Conservation (phyloP, 495 filamentous ascomycete genomes). For the Penicillium argentinense region DNA sequence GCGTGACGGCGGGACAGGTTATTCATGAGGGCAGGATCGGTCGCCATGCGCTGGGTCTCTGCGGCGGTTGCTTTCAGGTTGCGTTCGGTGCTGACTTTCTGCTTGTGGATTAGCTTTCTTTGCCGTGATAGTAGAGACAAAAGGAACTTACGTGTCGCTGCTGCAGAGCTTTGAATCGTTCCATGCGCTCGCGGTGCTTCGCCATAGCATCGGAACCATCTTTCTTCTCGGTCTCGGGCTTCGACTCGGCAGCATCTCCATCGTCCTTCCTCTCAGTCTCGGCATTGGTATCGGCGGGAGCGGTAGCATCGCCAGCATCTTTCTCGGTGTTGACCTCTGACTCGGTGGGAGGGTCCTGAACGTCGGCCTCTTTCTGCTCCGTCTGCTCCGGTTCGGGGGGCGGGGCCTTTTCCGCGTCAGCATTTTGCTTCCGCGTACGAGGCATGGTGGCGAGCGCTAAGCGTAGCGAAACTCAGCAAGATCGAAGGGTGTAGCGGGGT, state of each 20-base stretch:
- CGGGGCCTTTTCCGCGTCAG: conserved; percentile 8
- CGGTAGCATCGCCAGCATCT: no score
- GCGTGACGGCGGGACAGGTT: conserved; percentile 77
- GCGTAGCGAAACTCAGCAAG: background rate
- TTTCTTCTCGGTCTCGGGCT: conserved; percentile 15
- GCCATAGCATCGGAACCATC: conserved; percentile 28
- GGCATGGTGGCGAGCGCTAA: conserved; percentile 11
- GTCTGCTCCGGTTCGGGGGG: conserved; percentile 11
- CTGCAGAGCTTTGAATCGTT: conserved; percentile 78
- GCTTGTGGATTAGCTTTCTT: background rate
- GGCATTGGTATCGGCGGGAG: no score
- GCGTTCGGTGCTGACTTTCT: conserved; percentile 71
- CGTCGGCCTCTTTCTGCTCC: no score
- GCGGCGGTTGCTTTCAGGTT: conserved; percentile 82
- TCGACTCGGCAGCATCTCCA: conserved; percentile 5
- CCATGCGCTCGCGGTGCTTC: conserved; percentile 35
- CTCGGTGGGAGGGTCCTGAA: no score
- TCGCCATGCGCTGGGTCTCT: conserved; percentile 76
- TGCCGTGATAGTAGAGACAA: background rate
- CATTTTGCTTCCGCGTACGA: conserved; percentile 12
- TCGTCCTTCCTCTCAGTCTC: no score
- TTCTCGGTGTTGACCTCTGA: no score
- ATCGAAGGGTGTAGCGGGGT: background rate
- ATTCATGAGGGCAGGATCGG: conserved; percentile 70
- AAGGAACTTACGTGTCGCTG: conserved; percentile 60